These are phyloP conservation scores for Apophysomyces trapeziformis DNA, from an alignment of 371 early-diverging fungal species.

Conservation along the genomic window DNA sequence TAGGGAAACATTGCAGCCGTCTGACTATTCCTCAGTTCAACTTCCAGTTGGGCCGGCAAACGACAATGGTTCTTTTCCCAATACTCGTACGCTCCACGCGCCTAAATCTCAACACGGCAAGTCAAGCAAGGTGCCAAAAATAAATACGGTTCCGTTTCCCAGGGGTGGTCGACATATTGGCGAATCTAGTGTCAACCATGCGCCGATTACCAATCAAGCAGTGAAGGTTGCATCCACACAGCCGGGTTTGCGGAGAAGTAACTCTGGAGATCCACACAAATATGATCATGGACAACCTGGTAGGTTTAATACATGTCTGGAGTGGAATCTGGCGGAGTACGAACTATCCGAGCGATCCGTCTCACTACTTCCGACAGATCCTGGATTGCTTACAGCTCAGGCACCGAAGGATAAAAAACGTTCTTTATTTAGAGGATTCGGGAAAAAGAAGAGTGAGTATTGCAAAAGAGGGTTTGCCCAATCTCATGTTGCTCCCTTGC, in stretches of 20 bases:
- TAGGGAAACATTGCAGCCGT: constrained; percentile 11
- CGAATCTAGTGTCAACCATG: constrained; percentile 10
- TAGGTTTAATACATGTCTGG: background rate
- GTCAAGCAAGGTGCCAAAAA: constrained; percentile 3
- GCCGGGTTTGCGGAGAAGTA: constrained; percentile 1
- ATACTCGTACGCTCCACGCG: background rate
- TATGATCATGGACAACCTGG: background rate
- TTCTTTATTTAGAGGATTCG: constrained; percentile 31
- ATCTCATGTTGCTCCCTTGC: background rate
- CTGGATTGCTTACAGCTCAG: constrained; percentile 21
- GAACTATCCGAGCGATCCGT: background rate
- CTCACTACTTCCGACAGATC: constrained; percentile 15
- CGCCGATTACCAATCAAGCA: background rate
- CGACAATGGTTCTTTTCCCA: background rate
- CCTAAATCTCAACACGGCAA: constrained; percentile 3
- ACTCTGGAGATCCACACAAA: constrained; percentile 7
- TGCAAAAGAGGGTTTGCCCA: background rate
- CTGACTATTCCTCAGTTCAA: background rate
- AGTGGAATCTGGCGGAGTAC: constrained; percentile 4
- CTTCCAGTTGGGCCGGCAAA: background rate
- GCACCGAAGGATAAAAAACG: constrained; percentile 35
- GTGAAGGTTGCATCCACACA: background rate
- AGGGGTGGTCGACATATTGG: constrained; percentile 26
- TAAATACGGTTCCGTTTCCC: constrained; percentile 22
- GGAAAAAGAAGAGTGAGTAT: constrained; percentile 42